Evolutionary conservation across 179 eudicot species (phyloP).

Genomic region (Beta corolliflora): DNA sequence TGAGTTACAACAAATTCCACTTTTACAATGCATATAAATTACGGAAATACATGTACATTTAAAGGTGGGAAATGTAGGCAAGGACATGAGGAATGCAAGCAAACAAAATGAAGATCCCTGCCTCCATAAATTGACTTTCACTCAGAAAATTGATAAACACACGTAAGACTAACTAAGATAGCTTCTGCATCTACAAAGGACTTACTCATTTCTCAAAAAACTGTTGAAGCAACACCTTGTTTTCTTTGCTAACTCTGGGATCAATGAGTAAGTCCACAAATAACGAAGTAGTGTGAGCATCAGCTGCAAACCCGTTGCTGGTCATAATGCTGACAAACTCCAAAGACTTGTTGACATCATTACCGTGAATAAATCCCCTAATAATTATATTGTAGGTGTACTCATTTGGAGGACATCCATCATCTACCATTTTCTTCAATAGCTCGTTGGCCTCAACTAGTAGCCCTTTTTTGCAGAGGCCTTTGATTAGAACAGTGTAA

Average conservation of each 20-base stretch:
- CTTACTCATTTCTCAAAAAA: not conserved
- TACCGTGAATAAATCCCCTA: not conserved
- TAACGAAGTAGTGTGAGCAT: not conserved
- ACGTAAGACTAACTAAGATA: too few species aligned
- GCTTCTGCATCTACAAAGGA: too few species aligned
- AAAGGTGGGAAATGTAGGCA: too few species aligned
- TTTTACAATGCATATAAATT: too few species aligned
- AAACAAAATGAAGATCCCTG: too few species aligned
- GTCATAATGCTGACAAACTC: not conserved
- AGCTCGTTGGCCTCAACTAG: not conserved
- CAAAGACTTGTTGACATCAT: not conserved
- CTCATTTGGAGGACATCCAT: slow-evolving; percentile 10
- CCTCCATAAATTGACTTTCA: too few species aligned
- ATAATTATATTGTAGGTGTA: not conserved
- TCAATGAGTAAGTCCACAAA: not conserved
- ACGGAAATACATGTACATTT: too few species aligned
- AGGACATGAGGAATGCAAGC: too few species aligned
- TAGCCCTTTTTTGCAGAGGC: not conserved
- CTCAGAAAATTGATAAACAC: too few species aligned
- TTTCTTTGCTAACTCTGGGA: not conserved
- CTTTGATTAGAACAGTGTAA: slow-evolving; percentile 5
- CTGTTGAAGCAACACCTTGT: not conserved
- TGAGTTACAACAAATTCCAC: too few species aligned
- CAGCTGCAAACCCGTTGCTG: not conserved
- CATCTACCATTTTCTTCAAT: slow-evolving; percentile 7